Conservation (phyloP, 164 flowering plant genomes). For the Nelumbo lutea region DNA sequence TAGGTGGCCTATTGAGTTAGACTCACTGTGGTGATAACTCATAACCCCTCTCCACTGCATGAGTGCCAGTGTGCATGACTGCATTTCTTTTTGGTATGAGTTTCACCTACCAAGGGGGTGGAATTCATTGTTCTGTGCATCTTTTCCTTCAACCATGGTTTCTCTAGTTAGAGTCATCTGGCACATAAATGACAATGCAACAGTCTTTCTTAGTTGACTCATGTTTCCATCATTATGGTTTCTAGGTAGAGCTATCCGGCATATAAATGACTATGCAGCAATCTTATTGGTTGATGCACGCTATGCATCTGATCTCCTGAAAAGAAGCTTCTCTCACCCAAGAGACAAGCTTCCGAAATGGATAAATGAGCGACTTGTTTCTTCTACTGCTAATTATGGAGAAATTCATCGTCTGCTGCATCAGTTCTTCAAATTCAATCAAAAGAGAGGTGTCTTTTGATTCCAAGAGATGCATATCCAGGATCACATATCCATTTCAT, state of each 20-base stretch:
- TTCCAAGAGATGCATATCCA: not conserved
- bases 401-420: conserved; percentile 70
- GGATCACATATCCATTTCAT: not conserved
- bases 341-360: conserved; percentile 85
- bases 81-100: too few relatives aligned
- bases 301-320: conserved; percentile 52
- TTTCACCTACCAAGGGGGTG: too few relatives aligned
- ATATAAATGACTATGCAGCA: conserved; percentile 87
- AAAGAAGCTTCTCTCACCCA: conserved; percentile 44
- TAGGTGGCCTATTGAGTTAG: too few relatives aligned
- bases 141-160: conserved; percentile 4
- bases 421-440: conserved; percentile 78
- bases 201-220: conserved; percentile 79
- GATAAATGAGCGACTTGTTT: conserved; percentile 69
- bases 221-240: conserved; percentile 26
- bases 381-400: conserved; percentile 60
- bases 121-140: too few relatives aligned
- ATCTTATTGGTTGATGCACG: conserved; percentile 84
- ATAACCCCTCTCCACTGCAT: too few relatives aligned
- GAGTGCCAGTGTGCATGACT: too few relatives aligned
- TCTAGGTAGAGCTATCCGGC: conserved; percentile 92
- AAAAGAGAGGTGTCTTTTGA: conserved; percentile 21
- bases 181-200: conserved; percentile 87
- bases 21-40: too few relatives aligned
- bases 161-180: conserved; percentile 84